Base-by-base conservation (phyloP, 2,329 filamentous ascomycete species). In the Monosporascus sp. region DNA sequence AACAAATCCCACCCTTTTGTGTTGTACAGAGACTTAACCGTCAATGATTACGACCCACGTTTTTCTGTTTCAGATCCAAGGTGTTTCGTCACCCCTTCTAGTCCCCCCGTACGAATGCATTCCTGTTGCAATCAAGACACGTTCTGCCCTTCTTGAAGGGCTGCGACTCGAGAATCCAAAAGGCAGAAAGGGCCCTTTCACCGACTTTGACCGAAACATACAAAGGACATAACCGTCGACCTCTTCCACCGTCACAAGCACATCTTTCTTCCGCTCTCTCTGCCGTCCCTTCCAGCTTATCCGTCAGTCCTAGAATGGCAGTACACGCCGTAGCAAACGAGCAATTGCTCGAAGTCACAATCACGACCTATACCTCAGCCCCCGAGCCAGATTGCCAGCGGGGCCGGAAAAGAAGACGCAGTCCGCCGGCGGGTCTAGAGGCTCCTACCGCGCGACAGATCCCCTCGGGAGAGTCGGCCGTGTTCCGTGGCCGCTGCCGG, bases 401-500 rank as follows among this genome's bases (percentile, higher is more conserved):
- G 46, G 70, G 69, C 22, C 65, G 70, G 6, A 72, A 71, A 56
- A 63, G 70, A 50, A 62, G 66, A n/a, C 67, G 70, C 36, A 68
- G 65, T 47, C 64, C 67, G 27, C 60, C 64, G 11, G 62, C 61
- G 17, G 55, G 62, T 24, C 47, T 65, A 20, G 54, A 58, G 9
- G 51, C 62, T 51, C 49, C 62, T 14, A 17, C 42, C 42, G 25
- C 22, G 25, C 24, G 25, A 17, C 61, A 67, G 41, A 53, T 65
- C n/a, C 61, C 66, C 5, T 70, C 72, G 5, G 62, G 65, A 37
- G 69, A 71, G 45, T 73, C 72, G 44, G 66, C 68, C 49, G 73
- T 69, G 2, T 69, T 72, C 48, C 69, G 73, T 37, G 73, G 73
- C 18, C 71, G 73, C n/a, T 67, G 67, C 51, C 65, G 72, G 18